Evolutionary conservation across 306 rosid species (phyloP), one percentile per base, ranked within the genome.

Genomic region (Potentilla sterilis): DNA sequence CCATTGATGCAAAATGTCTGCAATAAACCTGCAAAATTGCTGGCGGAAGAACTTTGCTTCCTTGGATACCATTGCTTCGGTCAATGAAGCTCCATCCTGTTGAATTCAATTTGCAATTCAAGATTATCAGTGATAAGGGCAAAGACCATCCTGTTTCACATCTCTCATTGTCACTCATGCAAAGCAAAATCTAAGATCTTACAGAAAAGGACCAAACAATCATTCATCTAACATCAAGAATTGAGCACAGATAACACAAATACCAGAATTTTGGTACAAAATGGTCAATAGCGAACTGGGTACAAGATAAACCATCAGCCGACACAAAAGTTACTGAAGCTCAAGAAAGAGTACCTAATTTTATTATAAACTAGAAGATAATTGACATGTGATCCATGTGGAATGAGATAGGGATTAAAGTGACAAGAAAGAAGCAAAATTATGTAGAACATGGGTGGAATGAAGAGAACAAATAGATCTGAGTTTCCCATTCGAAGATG

Each of bases 61-160:
- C 85, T 88, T 87, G 4, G 97, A 92, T 70, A 92, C 85, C 87
- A 86, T 49, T 69, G 93, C 97, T 86, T 75, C 87, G 82, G 88
- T 72, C 83, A 92, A 75, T 38, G 99, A 95, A 57, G 93, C 96
- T 81, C 97, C 99, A 49, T 95, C 86, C 93, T 92, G 88, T 80
- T 77, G 78, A 80, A 82, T 72, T 76, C 79, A 81, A 15, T 35
- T 69, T 28, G n/a, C 44, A 40, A 47, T 62, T 32, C 9, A 47
- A 72, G 35, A 80, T 22, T 55, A 63, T 28, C 11, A 32, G 38
- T 37, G 40, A 75, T 48, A 66, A 77, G 61, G 2, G 69, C 67
- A 78, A 40, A 69, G 59, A 55, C 54, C 69, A 47, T 58, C 28
- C 48, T 73, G 61, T 70, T 72, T 71, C 75, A 74, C 13, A 55